Base-by-base conservation (phyloP, 164 flowering plant species). In the Nymphaea colorata region DNA sequence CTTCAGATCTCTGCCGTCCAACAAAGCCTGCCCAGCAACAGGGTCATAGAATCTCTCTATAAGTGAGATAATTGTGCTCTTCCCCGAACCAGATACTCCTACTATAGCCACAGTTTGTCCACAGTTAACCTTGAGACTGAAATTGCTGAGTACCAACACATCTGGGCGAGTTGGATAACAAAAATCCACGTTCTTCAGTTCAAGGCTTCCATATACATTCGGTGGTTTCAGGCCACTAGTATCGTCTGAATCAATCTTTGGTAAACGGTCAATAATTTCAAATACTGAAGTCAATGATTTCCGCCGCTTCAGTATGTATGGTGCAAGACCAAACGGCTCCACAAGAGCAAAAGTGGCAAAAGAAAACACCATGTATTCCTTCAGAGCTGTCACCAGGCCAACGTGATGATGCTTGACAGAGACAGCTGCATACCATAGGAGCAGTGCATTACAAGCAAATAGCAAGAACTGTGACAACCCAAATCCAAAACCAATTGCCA, bases 391-490 rank as follows among this genome's bases (percentile, higher is more conserved):
- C 8, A 79, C 73, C 17, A 85, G 79, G 66, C 69, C 74, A 76
- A 83, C 53, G 67, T 82, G 55, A 5, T 57, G 64, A 6, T 80
- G 79, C 71, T 81, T 86, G 16, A 91, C 83, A 71, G 82, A 81
- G 18, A 78, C 5, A 5, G 91, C 96, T 66, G 98, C 83, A 77
- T 81, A 94, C 97, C 97, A 94, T 62, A 94, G 96, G 53, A 91
- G 96, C 71, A 90, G 90, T 64, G 98, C 98, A 75, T 94, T 91
- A 74, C 96, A 90, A 59, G 88, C 96, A 80, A 94, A 94, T 59
- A 94, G 93, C 72, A 94, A 89, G 69, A 94, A 94, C 83, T 94
- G 99, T n/a, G 99, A 91, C 77, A 94, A 81, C 68, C 99, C 99
- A 76, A 91, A 91, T 65, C 82, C 87, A 76, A 88, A 88, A 44